A percentile compares a stretch with the other conserved stretches of the same genome.
phyloP scores from a whole-genome alignment of 495 filamentous ascomycete genomes.

The Aspergillus leporis region DNA sequence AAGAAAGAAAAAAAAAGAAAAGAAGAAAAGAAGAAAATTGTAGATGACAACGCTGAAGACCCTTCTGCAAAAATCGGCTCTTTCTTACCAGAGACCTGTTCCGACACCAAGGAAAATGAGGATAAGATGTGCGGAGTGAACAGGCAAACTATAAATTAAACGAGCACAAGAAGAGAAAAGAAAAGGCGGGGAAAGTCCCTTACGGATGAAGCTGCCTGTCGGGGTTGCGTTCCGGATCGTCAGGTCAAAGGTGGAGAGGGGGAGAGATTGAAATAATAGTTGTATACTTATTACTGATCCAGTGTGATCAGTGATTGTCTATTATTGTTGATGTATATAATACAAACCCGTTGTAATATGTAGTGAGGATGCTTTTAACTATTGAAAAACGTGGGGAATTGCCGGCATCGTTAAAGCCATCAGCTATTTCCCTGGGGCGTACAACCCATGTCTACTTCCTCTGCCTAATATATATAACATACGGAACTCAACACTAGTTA shows the following conservation, averaged over 20 bases:
- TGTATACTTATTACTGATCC: too few relatives aligned
- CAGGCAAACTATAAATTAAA: neutral
- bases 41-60: neutral
- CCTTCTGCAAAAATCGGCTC: neutral
- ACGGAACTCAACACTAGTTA: neutral
- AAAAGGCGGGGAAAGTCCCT: conserved; percentile 1
- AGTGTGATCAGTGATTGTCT: too few relatives aligned
- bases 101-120: too few relatives aligned
- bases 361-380: neutral
- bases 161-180: neutral
- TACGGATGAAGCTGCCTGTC: neutral
- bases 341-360: neutral
- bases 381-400: neutral
- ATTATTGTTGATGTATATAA: neutral
- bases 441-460: neutral
- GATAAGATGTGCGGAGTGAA: neutral
- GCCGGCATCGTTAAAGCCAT: neutral
- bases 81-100: too few relatives aligned
- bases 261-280: neutral
- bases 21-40: conserved; percentile 4
- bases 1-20: neutral
- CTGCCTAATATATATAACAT: neutral
- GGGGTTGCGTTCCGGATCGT: conserved; percentile 12
- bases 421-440: neutral
- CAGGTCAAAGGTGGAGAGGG: conserved; percentile 7